phyloP scores from a whole-genome alignment of 2,329 filamentous ascomycete genomes.

The Epicoccum nigrum region DNA sequence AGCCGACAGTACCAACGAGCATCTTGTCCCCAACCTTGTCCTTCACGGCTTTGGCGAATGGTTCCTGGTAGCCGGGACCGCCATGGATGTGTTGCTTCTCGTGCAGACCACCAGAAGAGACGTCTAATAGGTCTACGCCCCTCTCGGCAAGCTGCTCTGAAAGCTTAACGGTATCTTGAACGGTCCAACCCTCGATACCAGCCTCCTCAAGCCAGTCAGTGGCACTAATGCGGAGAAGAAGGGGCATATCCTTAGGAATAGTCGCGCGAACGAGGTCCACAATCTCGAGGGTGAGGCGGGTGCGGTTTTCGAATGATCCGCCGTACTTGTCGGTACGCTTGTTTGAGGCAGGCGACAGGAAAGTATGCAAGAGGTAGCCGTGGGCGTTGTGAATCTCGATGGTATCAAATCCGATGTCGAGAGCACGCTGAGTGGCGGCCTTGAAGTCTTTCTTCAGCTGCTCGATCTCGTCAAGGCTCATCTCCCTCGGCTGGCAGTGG shows the following conservation, averaged over 20 bases:
- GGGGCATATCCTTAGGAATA: conserved; percentile 71
- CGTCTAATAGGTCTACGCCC: conserved; percentile 83
- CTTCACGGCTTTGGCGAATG: conserved; percentile 74
- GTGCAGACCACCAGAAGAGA: conserved; percentile 77
- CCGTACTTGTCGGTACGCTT: conserved; percentile 71
- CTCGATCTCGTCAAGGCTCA: conserved; percentile 73
- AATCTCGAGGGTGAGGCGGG: conserved; percentile 70
- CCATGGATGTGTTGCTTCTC: conserved; percentile 64
- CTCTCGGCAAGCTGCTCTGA: conserved; percentile 70
- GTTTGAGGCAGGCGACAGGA: conserved; percentile 74
- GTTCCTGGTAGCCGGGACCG: conserved; percentile 74
- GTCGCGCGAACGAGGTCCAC: conserved; percentile 65
- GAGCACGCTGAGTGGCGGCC: conserved; percentile 61
- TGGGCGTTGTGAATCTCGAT: conserved; percentile 84
- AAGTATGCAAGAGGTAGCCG: conserved; percentile 75
- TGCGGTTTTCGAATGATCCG: conserved; percentile 74
- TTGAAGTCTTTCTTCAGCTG: conserved; percentile 67
- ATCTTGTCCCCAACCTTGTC: conserved; percentile 74
- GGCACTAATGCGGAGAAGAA: conserved; percentile 75
- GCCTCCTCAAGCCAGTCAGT: conserved; percentile 76
- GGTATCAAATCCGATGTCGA: conserved; percentile 72
- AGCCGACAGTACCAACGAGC: conserved; percentile 75
- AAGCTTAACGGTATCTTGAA: conserved; percentile 67
- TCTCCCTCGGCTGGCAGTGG: conserved; percentile 67
- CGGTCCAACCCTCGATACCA: conserved; percentile 67